Base-by-base conservation (phyloP, 2,329 filamentous ascomycete genomes). In the Thielaviopsis musarum region DNA sequence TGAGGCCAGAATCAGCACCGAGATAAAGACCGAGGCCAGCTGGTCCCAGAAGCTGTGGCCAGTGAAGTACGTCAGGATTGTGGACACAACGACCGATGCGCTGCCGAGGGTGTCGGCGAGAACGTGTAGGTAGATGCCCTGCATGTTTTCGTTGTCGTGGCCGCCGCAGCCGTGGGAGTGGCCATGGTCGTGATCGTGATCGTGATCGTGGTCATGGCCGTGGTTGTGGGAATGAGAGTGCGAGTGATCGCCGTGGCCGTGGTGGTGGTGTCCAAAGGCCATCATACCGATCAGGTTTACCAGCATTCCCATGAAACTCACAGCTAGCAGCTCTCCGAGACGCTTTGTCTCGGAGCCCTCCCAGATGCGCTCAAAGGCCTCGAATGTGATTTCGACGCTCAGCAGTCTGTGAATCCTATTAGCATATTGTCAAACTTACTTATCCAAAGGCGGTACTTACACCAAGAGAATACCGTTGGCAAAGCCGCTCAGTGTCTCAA, bases 141-240 rank as follows among this genome's bases (percentile, higher is more conserved):
- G 74, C 91, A 98, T 96, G 68, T 98, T 98, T 66, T 98, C 93
- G 69, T 95, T 95, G 63, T 89, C 86, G 66, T 91, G 86, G n/a
- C 74, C 21, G 66, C 67, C 64, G 61, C 68, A 73, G 64, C 24
- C 63, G 26, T 57, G 55, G 55, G 68, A 68, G 54, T 71, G 66
- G 34, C 65, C 67, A 59, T 45, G 38, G 17, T 77, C 73, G 17
- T 68, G 66, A 61, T 74, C 66, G 63, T 77, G 73, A 10, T 66
- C 67, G 63, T 74, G n/a, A n/a, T n/a, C n/a, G n/a, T n/a, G n/a
- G n/a, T 74, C 66, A 63, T 77, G 73, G 12, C 66, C 67, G 63
- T 74, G 71, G 10, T 68, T 66, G 61, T 78, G 74, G 2, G 67
- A 66, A 64, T 79, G 74, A 1, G 61, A 62, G 56, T 67, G 56